phyloP scores from a whole-genome alignment of 2,329 filamentous ascomycete genomes.

The Aurifilum marmelostoma region DNA sequence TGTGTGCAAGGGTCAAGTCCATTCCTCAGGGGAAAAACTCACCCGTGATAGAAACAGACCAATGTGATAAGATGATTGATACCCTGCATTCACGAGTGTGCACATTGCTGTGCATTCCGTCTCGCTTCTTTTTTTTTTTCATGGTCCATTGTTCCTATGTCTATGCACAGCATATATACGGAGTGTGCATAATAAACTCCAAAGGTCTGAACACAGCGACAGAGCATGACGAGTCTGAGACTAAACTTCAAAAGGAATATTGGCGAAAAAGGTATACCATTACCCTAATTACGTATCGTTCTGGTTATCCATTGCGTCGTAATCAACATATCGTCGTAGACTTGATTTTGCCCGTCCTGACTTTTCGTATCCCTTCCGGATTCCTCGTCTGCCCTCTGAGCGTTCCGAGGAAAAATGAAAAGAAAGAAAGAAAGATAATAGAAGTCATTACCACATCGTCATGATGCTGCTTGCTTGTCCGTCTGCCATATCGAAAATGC shows the following conservation, averaged over 20 bases:
- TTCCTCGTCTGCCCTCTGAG: not conserved
- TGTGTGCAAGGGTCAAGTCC: not conserved
- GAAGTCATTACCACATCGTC: not conserved
- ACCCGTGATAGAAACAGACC: not conserved
- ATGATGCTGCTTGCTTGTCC: not conserved
- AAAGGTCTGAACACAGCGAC: not conserved
- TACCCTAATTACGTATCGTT: not conserved
- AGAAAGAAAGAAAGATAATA: not conserved
- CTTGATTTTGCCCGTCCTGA: not conserved
- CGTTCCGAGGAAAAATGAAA: not conserved
- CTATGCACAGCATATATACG: not conserved
- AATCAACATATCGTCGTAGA: constrained; percentile 14
- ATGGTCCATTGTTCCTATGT: not conserved
- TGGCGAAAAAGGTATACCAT: not conserved
- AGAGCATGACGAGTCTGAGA: too few relatives aligned
- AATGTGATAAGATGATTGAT: not conserved
- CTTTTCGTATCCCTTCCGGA: not conserved
- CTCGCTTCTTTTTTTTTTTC: not conserved
- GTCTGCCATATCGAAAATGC: not conserved
- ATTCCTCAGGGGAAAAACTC: not conserved
- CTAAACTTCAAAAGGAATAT: too few relatives aligned
- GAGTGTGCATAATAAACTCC: not conserved
- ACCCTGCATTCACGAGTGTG: not conserved
- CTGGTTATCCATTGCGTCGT: constrained; percentile 13
- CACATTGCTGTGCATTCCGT: not conserved